Evolutionary conservation across 805 yeast species (phyloP).

Genomic region (Schizosaccharomyces lindneri): DNA sequence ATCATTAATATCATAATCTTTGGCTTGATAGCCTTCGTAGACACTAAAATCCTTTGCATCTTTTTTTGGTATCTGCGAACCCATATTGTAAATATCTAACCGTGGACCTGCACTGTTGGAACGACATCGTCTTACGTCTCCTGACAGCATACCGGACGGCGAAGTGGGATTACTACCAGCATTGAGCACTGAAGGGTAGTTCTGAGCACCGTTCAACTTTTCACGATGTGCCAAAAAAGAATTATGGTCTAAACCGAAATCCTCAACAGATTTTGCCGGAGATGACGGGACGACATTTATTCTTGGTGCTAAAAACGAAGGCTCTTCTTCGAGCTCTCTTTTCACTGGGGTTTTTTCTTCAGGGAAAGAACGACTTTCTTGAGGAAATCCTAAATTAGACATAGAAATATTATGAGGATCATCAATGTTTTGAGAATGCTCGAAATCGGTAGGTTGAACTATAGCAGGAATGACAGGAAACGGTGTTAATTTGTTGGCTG

Average conservation of each 20-base stretch:
- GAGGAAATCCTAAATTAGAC: too few species aligned
- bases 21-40: too few species aligned
- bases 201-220: not conserved
- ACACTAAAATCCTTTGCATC: too few species aligned
- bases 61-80: too few species aligned
- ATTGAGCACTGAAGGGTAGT: not conserved
- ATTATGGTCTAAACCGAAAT: not conserved
- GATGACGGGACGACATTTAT: constrained; percentile 1
- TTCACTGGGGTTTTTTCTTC: too few species aligned
- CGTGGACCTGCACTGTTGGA: not conserved
- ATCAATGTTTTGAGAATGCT: not conserved
- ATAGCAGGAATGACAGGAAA: not conserved
- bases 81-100: not conserved
- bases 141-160: not conserved
- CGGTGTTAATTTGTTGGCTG: not conserved
- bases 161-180: not conserved
- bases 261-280: not conserved
- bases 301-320: not conserved
- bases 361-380: too few species aligned
- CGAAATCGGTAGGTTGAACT: not conserved
- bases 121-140: not conserved
- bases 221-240: not conserved
- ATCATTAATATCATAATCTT: not conserved
- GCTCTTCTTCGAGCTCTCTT: too few species aligned
- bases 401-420: too few species aligned